Evolutionary conservation across 176 grass and related monocot species (phyloP).

Genomic region (Oryza australiensis): DNA sequence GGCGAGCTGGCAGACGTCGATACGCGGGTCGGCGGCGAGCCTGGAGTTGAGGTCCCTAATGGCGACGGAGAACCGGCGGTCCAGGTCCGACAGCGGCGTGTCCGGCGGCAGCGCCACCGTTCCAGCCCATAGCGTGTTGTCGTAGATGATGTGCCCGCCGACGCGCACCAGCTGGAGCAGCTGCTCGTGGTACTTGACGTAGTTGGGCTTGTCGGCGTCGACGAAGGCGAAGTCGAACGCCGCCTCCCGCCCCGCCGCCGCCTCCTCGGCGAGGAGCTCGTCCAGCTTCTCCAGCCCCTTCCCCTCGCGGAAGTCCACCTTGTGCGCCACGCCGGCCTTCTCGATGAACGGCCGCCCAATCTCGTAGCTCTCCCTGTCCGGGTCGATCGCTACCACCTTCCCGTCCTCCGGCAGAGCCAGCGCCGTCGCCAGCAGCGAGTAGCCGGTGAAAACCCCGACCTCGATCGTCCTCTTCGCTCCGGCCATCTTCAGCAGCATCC

Average conservation of each 20-base stretch:
- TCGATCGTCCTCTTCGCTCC: slow-evolving; percentile 70
- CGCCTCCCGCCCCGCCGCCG: background rate
- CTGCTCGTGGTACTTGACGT: slow-evolving; percentile 57
- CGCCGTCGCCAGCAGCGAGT: slow-evolving; percentile 74
- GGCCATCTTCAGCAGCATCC: slow-evolving; percentile 76
- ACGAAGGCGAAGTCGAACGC: slow-evolving; percentile 74
- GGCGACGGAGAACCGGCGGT: background rate
- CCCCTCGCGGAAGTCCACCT: slow-evolving; percentile 69
- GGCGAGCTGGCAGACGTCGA: slow-evolving; percentile 68
- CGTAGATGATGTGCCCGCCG: slow-evolving; percentile 58
- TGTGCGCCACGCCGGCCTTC: slow-evolving; percentile 53
- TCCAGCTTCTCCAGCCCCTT: slow-evolving; percentile 37
- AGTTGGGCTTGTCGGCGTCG: slow-evolving; percentile 70
- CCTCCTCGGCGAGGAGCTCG: slow-evolving; percentile 47
- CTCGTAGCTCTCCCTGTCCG: slow-evolving; percentile 43
- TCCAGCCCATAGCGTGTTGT: slow-evolving; percentile 74
- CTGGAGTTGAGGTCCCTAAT: slow-evolving; percentile 40
- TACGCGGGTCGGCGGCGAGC: slow-evolving; percentile 34
- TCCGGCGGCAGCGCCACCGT: slow-evolving; percentile 48
- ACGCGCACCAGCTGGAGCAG: slow-evolving; percentile 49
- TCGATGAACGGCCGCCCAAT: slow-evolving; percentile 50
- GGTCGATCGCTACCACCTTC: slow-evolving; percentile 61
- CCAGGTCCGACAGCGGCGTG: background rate
- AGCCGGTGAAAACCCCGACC: slow-evolving; percentile 80
- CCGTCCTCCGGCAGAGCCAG: slow-evolving; percentile 71